Conservation (phyloP, 2,329 filamentous ascomycete species). For the Colletotrichum salicis region DNA sequence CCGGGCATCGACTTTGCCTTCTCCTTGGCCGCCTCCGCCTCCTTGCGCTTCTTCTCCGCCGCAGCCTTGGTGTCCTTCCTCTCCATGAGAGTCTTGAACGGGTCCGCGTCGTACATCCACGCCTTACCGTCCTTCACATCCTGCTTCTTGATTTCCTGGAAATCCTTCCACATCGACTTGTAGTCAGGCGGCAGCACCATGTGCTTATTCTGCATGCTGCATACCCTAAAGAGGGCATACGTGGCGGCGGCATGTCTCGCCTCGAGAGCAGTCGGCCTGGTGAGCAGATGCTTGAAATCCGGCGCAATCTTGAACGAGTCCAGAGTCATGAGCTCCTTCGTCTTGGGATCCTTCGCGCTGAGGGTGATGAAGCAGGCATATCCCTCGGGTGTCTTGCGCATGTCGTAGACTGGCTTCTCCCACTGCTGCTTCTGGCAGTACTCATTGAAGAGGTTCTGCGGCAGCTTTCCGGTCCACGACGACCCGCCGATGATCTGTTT, state of each 20-base stretch:
- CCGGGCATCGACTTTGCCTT: slow-evolving; percentile 74
- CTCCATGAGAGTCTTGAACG: slow-evolving; percentile 84
- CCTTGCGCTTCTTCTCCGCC: slow-evolving; percentile 82
- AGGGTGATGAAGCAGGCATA: slow-evolving; percentile 86
- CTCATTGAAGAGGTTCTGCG: slow-evolving; percentile 91
- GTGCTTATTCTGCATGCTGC: slow-evolving; percentile 95
- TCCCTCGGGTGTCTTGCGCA: slow-evolving; percentile 78
- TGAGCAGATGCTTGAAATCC: slow-evolving; percentile 79
- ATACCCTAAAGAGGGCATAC: slow-evolving; percentile 90
- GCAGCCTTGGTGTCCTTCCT: slow-evolving; percentile 80
- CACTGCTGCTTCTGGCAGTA: slow-evolving; percentile 96
- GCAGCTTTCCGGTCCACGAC: slow-evolving; percentile 97
- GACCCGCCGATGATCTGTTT: slow-evolving; percentile 91
- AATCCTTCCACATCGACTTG: slow-evolving; percentile 90
- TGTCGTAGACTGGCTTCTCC: slow-evolving; percentile 92
- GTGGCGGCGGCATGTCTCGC: slow-evolving; percentile 93
- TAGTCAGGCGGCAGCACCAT: slow-evolving; percentile 94
- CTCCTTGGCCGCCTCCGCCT: slow-evolving; percentile 73
- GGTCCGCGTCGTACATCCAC: slow-evolving; percentile 97
- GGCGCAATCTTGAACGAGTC: slow-evolving; percentile 85
- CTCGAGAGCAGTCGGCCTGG: slow-evolving; percentile 84
- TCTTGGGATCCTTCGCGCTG: slow-evolving; percentile 81
- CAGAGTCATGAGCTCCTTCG: slow-evolving; percentile 77
- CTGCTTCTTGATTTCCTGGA: slow-evolving; percentile 81
- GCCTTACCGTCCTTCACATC: slow-evolving; percentile 80